Evolutionary conservation across 306 rosid genomes (phyloP).

Genomic region (Ormosia semicastrata): DNA sequence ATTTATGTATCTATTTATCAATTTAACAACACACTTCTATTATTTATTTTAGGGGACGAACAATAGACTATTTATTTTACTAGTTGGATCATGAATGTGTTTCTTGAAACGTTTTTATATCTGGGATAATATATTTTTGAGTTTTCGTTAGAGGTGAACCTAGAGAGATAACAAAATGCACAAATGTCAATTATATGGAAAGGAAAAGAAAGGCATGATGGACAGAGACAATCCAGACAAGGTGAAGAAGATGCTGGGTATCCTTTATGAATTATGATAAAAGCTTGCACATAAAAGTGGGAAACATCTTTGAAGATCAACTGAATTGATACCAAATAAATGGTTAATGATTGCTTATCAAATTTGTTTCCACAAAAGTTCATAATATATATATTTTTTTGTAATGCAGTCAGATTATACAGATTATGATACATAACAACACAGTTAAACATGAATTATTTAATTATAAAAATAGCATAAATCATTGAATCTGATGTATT

Average conservation of each 20-base stretch:
- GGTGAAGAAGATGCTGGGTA: neutral
- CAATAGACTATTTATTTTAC: neutral
- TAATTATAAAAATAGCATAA: neutral
- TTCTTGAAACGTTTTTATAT: neutral
- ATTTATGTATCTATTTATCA: too few relatives aligned
- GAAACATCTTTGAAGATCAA: neutral
- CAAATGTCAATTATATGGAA: neutral
- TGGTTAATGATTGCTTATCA: neutral
- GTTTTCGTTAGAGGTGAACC: neutral
- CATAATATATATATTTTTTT: too few relatives aligned
- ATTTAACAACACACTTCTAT: neutral
- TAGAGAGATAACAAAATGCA: neutral
- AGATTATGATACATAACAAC: neutral
- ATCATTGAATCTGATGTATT: neutral
- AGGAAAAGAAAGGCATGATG: neutral
- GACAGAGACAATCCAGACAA: neutral
- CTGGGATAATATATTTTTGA: neutral
- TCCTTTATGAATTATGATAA: neutral
- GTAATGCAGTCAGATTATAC: neutral
- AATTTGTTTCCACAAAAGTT: neutral
- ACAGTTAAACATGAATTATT: neutral
- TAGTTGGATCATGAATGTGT: neutral
- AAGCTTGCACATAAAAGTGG: neutral
- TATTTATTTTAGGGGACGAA: neutral
- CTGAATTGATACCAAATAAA: neutral